Base-by-base conservation (phyloP, 2,329 filamentous ascomycete genomes). In the Fusarium pininemorale region DNA sequence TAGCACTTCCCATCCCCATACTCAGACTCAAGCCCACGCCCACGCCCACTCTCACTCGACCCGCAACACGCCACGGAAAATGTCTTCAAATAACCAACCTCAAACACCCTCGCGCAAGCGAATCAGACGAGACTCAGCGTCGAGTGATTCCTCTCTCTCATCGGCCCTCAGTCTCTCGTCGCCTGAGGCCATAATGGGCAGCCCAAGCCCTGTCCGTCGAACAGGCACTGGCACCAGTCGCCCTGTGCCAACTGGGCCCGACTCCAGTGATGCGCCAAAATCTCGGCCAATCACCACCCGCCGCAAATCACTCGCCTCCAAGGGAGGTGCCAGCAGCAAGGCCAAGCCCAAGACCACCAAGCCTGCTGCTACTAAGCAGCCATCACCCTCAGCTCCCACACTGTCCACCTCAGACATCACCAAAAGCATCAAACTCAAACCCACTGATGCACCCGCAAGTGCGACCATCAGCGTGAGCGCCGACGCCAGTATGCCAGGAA, bases 131-230 rank as follows among this genome's bases (percentile, higher is more conserved):
- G 80, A 80, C 63, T 85, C 83, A 39, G 81, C 76, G 37, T 82
- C 82, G 13, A 85, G 83, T 78, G 82, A 84, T 74, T 85, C 84
- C 26, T 85, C 84, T n/a, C 80, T 85, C 32, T 84, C 83, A 24
- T 82, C 83, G 24, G 79, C 78, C 48, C 78, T 81, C 79, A 84
- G 80, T 74, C 76, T 84, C 58, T 82, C 83, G 51, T 84, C 83
- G 57, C 83, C 83, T 35, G 82, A 83, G 61, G 79, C 73, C 60
- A 81, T 80, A 73, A 72, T 77, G 39, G 70, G 73, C 44, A 70
- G 72, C 71, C 64, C 63, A 63, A 81, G 79, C 71, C 80, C 80
- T 47, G 74, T 75, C 37, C 74, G 74, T 70, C 79, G 78, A 75
- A 75, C 74, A 69, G 79, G 62, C 58, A 70, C 76, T 58, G 68